Conservation (phyloP, 1,284 basidiomycete genomes). For the Apiotrichum veenhuisii region DNA sequence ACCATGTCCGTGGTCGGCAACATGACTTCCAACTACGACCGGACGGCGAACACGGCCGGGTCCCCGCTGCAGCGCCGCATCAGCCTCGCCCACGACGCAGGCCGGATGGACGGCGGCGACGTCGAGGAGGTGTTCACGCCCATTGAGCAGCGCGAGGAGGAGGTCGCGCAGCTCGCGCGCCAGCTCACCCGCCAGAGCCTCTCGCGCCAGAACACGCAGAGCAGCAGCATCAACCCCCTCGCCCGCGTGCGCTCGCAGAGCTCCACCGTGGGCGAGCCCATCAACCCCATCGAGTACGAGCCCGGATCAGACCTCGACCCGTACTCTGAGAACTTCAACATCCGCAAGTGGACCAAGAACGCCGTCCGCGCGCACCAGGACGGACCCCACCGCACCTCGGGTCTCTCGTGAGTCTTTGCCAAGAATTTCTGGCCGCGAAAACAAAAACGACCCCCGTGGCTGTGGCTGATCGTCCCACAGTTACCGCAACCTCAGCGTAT, state of each 20-base stretch:
- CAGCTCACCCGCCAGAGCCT: conserved; percentile 31
- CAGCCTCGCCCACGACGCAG: not conserved
- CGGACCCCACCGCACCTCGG: conserved; percentile 47
- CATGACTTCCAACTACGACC: conserved; percentile 13
- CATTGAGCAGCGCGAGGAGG: conserved; percentile 15
- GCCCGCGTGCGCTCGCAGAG: not conserved
- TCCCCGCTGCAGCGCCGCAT: not conserved
- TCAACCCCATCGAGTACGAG: conserved; percentile 34
- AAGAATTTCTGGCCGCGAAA: too few relatives aligned
- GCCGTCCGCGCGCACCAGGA: conserved; percentile 37
- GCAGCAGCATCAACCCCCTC: conserved; percentile 5
- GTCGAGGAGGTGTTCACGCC: conserved; percentile 10
- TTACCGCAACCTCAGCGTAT: conserved; percentile 50
- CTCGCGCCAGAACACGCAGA: not conserved
- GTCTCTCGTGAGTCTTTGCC: conserved; percentile 46
- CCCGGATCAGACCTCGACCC: conserved; percentile 50
- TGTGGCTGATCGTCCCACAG: not conserved
- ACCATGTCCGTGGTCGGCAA: conserved; percentile 21
- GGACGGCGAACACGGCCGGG: not conserved
- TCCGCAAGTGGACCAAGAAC: conserved; percentile 47
- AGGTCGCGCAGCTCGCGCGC: conserved; percentile 32
- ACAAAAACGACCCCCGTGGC: too few relatives aligned
- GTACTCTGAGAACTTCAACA: conserved; percentile 48
- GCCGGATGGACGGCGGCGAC: conserved; percentile 7
- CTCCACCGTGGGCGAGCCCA: not conserved